These are phyloP conservation scores for Dipteronia sinensis DNA, from an alignment of 345 rosid species.

Conservation along the genomic window DNA sequence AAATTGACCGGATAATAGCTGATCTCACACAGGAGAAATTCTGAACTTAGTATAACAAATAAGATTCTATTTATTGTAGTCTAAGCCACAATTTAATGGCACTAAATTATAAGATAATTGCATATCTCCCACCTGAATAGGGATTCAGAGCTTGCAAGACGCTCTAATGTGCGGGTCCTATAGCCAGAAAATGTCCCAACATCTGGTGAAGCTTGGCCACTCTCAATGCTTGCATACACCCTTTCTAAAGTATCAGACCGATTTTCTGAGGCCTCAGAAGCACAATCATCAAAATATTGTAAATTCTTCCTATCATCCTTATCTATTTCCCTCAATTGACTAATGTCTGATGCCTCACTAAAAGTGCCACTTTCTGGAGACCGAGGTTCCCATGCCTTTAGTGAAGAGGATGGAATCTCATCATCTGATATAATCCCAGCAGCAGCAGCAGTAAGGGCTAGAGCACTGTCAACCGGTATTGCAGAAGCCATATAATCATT, in stretches of 20 bases:
- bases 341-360: slow-evolving; percentile 70
- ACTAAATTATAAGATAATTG: slow-evolving; percentile 3
- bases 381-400: slow-evolving; percentile 53
- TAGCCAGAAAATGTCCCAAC: slow-evolving; percentile 37
- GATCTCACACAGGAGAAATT: background rate
- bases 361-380: slow-evolving; percentile 64
- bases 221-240: slow-evolving; percentile 50
- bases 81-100: slow-evolving; percentile 3
- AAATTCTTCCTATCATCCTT: slow-evolving; percentile 53
- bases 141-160: slow-evolving; percentile 70
- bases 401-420: slow-evolving; percentile 53
- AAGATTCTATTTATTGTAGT: slow-evolving; percentile 7
- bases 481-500: slow-evolving; percentile 83
- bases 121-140: slow-evolving; percentile 66
- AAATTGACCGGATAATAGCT: background rate
- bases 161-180: slow-evolving; percentile 52
- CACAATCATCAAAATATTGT: slow-evolving; percentile 56
- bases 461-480: slow-evolving; percentile 71
- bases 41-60: background rate
- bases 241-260: slow-evolving; percentile 59
- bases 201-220: slow-evolving; percentile 70
- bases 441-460: slow-evolving; percentile 80
- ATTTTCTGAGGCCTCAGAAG: slow-evolving; percentile 67
- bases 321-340: slow-evolving; percentile 62
- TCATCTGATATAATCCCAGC: slow-evolving; percentile 68